Percentiles rank a stretch among this genome's conserved stretches.
These are phyloP conservation scores for Plantago ovata DNA, from an alignment of 257 asterid genomes.

Conservation along the genomic window DNA sequence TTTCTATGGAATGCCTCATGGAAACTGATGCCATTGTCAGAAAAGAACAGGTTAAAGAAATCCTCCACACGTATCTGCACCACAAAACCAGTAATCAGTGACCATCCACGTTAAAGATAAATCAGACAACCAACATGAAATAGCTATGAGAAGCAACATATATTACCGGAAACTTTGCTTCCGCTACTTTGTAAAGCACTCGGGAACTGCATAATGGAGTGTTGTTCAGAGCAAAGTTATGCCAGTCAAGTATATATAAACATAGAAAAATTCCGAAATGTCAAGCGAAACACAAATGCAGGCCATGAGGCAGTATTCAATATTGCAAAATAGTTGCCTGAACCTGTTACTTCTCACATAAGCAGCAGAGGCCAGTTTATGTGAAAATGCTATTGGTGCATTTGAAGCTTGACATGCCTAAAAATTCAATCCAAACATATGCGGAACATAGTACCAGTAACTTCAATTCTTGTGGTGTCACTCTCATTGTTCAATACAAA, in stretches of 20 bases:
- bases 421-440: too few species aligned
- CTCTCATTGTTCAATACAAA: too few species aligned
- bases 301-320: background rate
- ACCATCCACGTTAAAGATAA: constrained; percentile 7
- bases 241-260: constrained; percentile 3
- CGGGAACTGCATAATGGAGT: constrained; percentile 64
- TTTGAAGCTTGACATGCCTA: too few species aligned
- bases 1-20: constrained; percentile 69
- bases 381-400: too few species aligned
- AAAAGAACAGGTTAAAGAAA: constrained; percentile 71
- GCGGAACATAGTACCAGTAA: too few species aligned
- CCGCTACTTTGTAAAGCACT: constrained; percentile 71
- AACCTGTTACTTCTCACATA: background rate
- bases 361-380: too few species aligned
- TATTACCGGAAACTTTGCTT: constrained; percentile 75
- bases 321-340: background rate
- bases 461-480: too few species aligned
- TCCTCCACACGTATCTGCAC: constrained; percentile 69
- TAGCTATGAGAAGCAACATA: constrained; percentile 10
- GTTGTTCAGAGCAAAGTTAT: constrained; percentile 16
- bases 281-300: constrained; percentile 4
- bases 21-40: constrained; percentile 59
- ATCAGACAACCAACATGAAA: constrained; percentile 9
- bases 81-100: constrained; percentile 17
- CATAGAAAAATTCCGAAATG: constrained; percentile 12